Conservation (phyloP, 495 filamentous ascomycete genomes). For the Annulohypoxylon stygium region DNA sequence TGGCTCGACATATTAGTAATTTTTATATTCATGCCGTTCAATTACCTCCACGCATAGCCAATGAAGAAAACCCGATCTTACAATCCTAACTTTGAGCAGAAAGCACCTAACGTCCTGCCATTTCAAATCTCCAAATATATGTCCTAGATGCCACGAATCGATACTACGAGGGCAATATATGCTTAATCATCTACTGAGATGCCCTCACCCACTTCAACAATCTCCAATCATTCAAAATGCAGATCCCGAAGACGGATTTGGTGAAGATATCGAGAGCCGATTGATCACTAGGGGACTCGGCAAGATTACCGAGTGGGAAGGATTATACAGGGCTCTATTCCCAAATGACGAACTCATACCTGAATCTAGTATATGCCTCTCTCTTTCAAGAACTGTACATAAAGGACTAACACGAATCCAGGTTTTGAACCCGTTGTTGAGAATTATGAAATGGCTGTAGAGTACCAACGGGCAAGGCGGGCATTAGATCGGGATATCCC, state of each 20-base stretch:
- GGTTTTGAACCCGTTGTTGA: slow-evolving; percentile 27
- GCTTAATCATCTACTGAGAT: not conserved
- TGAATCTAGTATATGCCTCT: slow-evolving; percentile 4
- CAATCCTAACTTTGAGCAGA: not conserved
- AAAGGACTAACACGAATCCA: not conserved
- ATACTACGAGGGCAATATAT: slow-evolving; percentile 3
- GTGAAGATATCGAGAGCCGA: not conserved
- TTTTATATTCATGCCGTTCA: too few relatives aligned
- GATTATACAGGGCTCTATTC: slow-evolving; percentile 16
- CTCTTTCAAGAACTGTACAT: not conserved
- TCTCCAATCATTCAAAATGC: not conserved
- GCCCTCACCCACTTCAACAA: not conserved
- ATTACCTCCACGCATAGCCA: too few relatives aligned
- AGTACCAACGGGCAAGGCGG: not conserved
- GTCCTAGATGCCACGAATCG: slow-evolving; percentile 5
- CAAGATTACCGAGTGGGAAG: slow-evolving; percentile 9
- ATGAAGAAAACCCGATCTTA: too few relatives aligned
- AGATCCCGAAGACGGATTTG: slow-evolving; percentile 25
- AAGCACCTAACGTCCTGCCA: slow-evolving; percentile 19
- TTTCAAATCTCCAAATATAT: not conserved
- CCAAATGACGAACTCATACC: slow-evolving; percentile 11
- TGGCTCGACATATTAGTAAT: too few relatives aligned
- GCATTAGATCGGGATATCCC: not conserved
- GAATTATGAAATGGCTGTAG: slow-evolving; percentile 12
- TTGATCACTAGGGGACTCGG: not conserved